Base-by-base conservation (phyloP, 805 yeast species). In the Cyberlindnera japonica region DNA sequence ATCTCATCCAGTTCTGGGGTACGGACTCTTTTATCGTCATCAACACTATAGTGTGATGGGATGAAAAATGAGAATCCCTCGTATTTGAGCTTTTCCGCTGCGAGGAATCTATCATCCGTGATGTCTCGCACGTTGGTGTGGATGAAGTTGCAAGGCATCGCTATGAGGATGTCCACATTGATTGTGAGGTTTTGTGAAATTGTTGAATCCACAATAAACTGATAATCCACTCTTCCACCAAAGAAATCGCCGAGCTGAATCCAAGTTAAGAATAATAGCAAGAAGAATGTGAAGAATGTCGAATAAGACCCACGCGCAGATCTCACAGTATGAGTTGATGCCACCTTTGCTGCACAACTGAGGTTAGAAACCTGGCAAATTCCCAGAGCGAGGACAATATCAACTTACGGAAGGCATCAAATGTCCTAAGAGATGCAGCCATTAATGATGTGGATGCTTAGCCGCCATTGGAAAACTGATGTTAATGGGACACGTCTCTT, bases 181-280 rank as follows among this genome's bases (percentile, higher is more conserved):
- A 93, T 71, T 32, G 72, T 73, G 40, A 89, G 72, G 24, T 73
- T 73, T 41, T 74, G 75, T n/a, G 62, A 64, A 13, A 87, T 63
- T 4, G 67, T 65, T 25, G 71, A 68, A 54, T 86, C 95, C 5
- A 93, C 95, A 3, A 72, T 67, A 59, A 86, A 93, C 50, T 81
- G 85, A 49, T 82, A 84, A 53, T 81, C 88, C 7, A 83, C 74
- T 41, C 72, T 73, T 3, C 97, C 97, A 40, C 93, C 95, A 41
- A 90, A 68, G 58, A 73, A 86, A 12, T 84, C 82, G 7, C 97
- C 95, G 21, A 89, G 63, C 57, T 90, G 95, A 12, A 86, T 76
- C 86, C 95, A 91, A 6, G 86, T 61, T 26, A 90, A 67, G 54
- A 88, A 76, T 13, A 87, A 53, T 14, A 84, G 74, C 43, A 74